Conservation (phyloP, 257 asterid species). For the Penstemon barbatus region DNA sequence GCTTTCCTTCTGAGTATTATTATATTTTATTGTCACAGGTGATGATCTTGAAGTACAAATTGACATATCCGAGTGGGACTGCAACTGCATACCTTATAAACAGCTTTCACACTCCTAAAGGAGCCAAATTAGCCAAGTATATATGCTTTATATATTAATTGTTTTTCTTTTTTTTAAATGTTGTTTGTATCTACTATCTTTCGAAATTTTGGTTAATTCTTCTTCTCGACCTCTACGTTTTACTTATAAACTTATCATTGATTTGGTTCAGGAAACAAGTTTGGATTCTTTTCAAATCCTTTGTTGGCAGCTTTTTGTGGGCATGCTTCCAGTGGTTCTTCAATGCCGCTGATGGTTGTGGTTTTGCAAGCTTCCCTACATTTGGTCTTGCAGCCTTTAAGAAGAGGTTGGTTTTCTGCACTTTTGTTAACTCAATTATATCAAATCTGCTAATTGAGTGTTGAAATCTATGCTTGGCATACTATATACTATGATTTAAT, state of each 20-base stretch:
- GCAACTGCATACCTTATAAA: constrained; percentile 40
- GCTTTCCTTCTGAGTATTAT: neutral
- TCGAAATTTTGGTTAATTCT: too few relatives aligned
- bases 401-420: constrained; percentile 31
- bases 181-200: neutral
- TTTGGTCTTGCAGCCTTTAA: constrained; percentile 64
- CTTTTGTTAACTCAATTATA: neutral
- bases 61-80: constrained; percentile 39
- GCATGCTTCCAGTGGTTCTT: constrained; percentile 63
- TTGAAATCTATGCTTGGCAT: neutral
- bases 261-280: constrained; percentile 47
- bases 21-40: constrained; percentile 19
- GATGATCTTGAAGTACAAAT: constrained; percentile 32
- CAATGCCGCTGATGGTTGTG: constrained; percentile 58
- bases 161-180: neutral
- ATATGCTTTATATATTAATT: neutral
- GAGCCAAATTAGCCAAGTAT: constrained; percentile 34
- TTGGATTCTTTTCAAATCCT: constrained; percentile 58
- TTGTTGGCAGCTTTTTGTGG: constrained; percentile 45
- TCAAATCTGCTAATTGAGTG: neutral
- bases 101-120: constrained; percentile 37
- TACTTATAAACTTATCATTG: neutral
- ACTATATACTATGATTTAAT: too few relatives aligned
- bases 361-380: constrained; percentile 73
- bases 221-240: neutral